A percentile compares a stretch with the other conserved stretches of the same genome.
Evolutionary conservation across 495 filamentous ascomycete genomes (phyloP).

Genomic region (Patellaria atrata): DNA sequence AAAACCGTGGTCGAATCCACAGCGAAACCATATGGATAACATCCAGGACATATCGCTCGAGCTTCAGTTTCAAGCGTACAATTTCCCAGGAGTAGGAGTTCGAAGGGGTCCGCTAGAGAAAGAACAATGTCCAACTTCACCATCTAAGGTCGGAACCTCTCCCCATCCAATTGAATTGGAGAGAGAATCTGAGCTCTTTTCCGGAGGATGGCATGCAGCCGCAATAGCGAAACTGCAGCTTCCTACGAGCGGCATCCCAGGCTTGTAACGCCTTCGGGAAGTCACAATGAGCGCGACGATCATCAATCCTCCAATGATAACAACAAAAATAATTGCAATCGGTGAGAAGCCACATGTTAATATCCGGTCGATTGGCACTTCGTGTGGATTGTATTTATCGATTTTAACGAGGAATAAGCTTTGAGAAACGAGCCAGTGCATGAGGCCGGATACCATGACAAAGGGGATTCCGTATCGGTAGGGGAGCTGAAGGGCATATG

Average conservation of each 20-base stretch:
- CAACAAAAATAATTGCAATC: not conserved
- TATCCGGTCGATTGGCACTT: too few relatives aligned
- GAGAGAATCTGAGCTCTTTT: too few relatives aligned
- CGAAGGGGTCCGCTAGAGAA: too few relatives aligned
- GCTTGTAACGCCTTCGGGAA: slow-evolving; percentile 12
- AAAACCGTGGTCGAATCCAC: too few relatives aligned
- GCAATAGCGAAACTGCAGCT: slow-evolving; percentile 26
- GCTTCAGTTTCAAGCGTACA: too few relatives aligned
- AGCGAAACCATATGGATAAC: too few relatives aligned
- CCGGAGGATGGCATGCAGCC: slow-evolving; percentile 21
- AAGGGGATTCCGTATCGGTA: slow-evolving; percentile 9
- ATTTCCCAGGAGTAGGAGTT: too few relatives aligned
- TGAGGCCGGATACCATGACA: not conserved
- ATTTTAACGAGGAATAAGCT: slow-evolving; percentile 11
- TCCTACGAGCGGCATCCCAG: slow-evolving; percentile 22
- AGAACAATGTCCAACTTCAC: too few relatives aligned
- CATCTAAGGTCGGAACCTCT: too few relatives aligned
- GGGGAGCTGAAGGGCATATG: slow-evolving; percentile 14
- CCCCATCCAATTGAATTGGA: too few relatives aligned
- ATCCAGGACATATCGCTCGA: too few relatives aligned
- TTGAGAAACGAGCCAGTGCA: slow-evolving; percentile 14
- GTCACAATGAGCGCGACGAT: slow-evolving; percentile 15
- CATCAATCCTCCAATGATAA: slow-evolving; percentile 1
- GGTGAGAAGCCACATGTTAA: slow-evolving; percentile 7
- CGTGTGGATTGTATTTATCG: slow-evolving; percentile 2